phyloP scores from a whole-genome alignment of 305 asterid genomes.

The Fraxinus baroniana region DNA sequence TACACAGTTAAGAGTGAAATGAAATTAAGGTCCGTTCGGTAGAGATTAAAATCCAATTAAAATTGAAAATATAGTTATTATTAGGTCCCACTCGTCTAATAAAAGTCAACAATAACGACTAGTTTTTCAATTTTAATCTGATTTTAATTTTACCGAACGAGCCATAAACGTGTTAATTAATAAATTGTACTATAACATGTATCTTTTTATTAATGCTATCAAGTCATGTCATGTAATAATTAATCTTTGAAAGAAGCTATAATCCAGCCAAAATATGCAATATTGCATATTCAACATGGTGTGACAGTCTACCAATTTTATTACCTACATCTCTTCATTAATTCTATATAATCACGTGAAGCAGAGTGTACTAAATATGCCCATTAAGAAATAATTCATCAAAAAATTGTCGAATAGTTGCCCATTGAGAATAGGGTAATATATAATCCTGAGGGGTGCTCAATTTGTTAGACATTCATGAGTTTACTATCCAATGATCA shows the following conservation, averaged over 20 bases:
- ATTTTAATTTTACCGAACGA: too few relatives aligned
- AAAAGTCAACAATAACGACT: too few relatives aligned
- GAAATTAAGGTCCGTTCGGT: neutral
- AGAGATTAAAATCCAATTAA: too few relatives aligned
- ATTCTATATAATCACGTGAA: neutral
- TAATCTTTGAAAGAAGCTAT: neutral
- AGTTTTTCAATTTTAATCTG: too few relatives aligned
- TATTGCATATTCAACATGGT: neutral
- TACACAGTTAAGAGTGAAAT: neutral
- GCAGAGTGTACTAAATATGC: neutral
- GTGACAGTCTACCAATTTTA: neutral
- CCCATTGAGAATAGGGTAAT: neutral
- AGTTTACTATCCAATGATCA: too few relatives aligned
- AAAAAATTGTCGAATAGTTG: neutral
- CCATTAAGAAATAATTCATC: neutral
- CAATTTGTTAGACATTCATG: too few relatives aligned
- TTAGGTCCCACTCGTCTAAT: too few relatives aligned
- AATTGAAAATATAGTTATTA: too few relatives aligned
- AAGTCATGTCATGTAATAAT: neutral
- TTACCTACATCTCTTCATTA: neutral
- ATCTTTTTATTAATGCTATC: neutral
- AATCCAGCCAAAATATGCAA: neutral
- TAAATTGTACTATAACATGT: neutral
- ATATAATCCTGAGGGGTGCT: neutral
- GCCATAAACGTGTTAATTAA: neutral